Percentiles rank a stretch among this genome's conserved stretches.
Evolutionary conservation across 2,329 filamentous ascomycete genomes (phyloP).

Genomic region (Scedosporium boydii): DNA sequence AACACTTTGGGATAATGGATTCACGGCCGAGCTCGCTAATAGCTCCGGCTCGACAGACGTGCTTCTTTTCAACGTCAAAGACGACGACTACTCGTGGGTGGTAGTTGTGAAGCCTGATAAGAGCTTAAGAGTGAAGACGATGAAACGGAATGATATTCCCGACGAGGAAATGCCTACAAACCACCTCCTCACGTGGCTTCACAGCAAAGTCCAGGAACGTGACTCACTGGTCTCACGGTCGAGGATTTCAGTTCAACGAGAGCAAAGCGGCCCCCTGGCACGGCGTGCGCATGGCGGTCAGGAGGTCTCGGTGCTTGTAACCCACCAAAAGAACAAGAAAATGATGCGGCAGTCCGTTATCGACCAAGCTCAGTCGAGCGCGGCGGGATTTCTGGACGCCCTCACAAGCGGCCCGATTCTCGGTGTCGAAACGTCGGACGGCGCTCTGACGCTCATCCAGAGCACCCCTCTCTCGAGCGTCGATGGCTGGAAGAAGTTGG

Average conservation of each 20-base stretch:
- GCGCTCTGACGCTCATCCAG: conserved; percentile 66
- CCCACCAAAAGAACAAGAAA: conserved; percentile 81
- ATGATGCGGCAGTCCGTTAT: conserved; percentile 77
- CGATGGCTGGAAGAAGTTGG: conserved; percentile 74
- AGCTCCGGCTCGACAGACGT: conserved; percentile 75
- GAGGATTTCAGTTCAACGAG: conserved; percentile 18
- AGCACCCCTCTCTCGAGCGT: conserved; percentile 67
- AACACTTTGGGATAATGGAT: conserved; percentile 70
- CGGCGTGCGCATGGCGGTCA: conserved; percentile 39
- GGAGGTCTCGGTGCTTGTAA: conserved; percentile 76
- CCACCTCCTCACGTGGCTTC: conserved; percentile 72
- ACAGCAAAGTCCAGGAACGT: conserved; percentile 70
- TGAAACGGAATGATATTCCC: conserved; percentile 62
- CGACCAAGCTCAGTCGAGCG: conserved; percentile 59
- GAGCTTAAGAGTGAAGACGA: conserved; percentile 69
- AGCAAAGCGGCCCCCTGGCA: conserved; percentile 1
- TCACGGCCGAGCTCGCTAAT: conserved; percentile 79
- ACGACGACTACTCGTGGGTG: conserved; percentile 76
- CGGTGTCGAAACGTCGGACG: conserved; percentile 81
- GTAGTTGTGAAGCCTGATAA: conserved; percentile 75
- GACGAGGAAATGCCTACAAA: conserved; percentile 67
- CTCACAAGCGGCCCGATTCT: conserved; percentile 73
- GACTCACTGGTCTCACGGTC: conserved; percentile 48
- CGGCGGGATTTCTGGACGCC: conserved; percentile 54
- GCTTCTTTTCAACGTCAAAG: conserved; percentile 63